These are phyloP conservation scores for Apiospora phragmitis DNA, from an alignment of 2,329 filamentous ascomycete species.

Conservation along the genomic window DNA sequence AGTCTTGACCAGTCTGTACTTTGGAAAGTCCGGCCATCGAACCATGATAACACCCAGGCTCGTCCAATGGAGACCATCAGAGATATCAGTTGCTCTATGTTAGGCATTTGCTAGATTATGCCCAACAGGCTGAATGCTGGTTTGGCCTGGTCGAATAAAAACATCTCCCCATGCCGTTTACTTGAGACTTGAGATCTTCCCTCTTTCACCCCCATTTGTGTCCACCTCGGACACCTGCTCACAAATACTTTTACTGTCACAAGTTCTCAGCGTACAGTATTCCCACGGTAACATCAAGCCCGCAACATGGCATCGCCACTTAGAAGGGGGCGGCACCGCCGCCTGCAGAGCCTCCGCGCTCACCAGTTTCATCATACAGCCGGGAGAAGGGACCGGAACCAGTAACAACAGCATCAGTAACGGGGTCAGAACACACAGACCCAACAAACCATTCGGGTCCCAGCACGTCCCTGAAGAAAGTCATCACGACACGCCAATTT, in stretches of 20 bases:
- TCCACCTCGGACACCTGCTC: background rate
- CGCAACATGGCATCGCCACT: background rate
- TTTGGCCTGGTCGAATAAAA: background rate
- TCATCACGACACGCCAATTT: slow-evolving; percentile 37
- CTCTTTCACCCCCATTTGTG: background rate
- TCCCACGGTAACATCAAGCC: background rate
- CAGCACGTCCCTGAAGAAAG: background rate
- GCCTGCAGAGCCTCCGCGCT: background rate
- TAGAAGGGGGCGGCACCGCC: background rate
- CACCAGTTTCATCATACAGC: background rate
- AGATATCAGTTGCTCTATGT: background rate
- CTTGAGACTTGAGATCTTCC: background rate
- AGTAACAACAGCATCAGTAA: background rate
- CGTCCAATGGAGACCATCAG: background rate
- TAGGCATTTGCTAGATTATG: background rate
- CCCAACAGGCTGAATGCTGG: background rate
- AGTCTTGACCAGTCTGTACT: background rate
- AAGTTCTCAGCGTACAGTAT: background rate
- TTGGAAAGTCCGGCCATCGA: background rate
- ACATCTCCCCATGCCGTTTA: background rate
- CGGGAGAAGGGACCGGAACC: background rate
- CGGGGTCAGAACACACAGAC: background rate
- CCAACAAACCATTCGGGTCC: background rate
- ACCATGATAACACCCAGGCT: background rate
- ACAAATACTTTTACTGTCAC: background rate